Percentiles rank a stretch among this genome's conserved stretches.
Evolutionary conservation across 2,329 filamentous ascomycete genomes (phyloP).

Genomic region (Claviceps citrina): DNA sequence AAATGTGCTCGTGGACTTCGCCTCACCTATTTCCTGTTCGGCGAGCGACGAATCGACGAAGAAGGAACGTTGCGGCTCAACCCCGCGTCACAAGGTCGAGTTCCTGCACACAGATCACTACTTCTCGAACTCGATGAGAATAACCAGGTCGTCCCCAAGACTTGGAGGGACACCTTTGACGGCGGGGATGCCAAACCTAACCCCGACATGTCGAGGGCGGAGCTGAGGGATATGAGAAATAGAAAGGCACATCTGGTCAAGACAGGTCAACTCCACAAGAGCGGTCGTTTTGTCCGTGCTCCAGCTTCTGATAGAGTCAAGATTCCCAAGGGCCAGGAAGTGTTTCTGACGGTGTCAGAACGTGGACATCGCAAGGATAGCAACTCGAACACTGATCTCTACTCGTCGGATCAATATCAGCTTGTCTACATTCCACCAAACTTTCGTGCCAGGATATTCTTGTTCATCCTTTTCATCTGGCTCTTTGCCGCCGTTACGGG

Average conservation of each 20-base stretch:
- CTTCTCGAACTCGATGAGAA: slow-evolving; percentile 32
- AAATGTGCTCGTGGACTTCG: slow-evolving; percentile 66
- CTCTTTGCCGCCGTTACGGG: slow-evolving; percentile 80
- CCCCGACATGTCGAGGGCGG: slow-evolving; percentile 18
- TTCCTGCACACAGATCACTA: slow-evolving; percentile 23
- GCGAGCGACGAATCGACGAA: slow-evolving; percentile 65
- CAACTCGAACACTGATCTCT: slow-evolving; percentile 32
- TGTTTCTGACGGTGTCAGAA: slow-evolving; percentile 62
- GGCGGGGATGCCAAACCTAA: slow-evolving; percentile 30
- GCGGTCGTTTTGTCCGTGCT: slow-evolving; percentile 78
- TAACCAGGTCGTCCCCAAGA: slow-evolving; percentile 33
- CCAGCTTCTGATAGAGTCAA: slow-evolving; percentile 91
- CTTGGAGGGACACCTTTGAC: slow-evolving; percentile 42
- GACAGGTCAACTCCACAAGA: slow-evolving; percentile 40
- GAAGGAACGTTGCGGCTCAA: slow-evolving; percentile 50
- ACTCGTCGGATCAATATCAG: slow-evolving; percentile 46
- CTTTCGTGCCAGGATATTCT: slow-evolving; percentile 64
- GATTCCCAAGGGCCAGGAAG: slow-evolving; percentile 66
- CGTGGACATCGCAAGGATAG: slow-evolving; percentile 49
- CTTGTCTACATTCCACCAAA: slow-evolving; percentile 70
- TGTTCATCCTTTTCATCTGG: slow-evolving; percentile 87
- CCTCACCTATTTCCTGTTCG: slow-evolving; percentile 86
- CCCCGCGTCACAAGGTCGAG: slow-evolving; percentile 16
- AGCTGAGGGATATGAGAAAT: slow-evolving; percentile 21
- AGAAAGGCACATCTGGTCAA: slow-evolving; percentile 32